Percentiles rank a stretch among this genome's conserved stretches.
These are phyloP conservation scores for Aspergillus pseudoviridinutans DNA, from an alignment of 2,329 filamentous ascomycete species.

Conservation along the genomic window DNA sequence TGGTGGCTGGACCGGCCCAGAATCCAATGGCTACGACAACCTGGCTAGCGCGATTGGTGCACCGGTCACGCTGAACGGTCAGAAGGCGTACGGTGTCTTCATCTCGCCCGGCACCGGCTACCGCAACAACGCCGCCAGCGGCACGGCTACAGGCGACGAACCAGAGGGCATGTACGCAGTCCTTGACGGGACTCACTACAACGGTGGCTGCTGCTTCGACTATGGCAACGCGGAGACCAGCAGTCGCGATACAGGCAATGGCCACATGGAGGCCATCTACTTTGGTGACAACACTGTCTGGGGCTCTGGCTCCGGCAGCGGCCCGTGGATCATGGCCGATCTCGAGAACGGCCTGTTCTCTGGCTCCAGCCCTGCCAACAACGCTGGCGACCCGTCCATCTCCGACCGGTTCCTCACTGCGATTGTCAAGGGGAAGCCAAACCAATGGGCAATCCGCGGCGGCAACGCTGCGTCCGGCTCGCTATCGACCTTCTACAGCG, in stretches of 20 bases:
- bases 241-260: conserved; percentile 53
- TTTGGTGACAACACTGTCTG: conserved; percentile 54
- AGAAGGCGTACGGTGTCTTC: conserved; percentile 63
- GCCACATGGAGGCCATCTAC: conserved; percentile 68
- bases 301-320: conserved; percentile 55
- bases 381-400: conserved; percentile 52
- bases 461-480: conserved; percentile 53
- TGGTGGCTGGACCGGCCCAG: conserved; percentile 55
- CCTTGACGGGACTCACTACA: conserved; percentile 32
- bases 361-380: conserved; percentile 44
- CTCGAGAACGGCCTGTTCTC: conserved; percentile 65
- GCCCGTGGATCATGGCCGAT: conserved; percentile 67
- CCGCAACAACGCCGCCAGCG: conserved; percentile 53
- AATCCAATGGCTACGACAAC: conserved; percentile 56
- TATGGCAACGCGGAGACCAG: conserved; percentile 56
- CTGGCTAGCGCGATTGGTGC: conserved; percentile 57
- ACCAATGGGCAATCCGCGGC: conserved; percentile 58
- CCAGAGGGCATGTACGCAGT: conserved; percentile 40
- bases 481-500: conserved; percentile 58
- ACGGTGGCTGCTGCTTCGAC: conserved; percentile 45
- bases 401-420: conserved; percentile 55
- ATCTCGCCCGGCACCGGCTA: conserved; percentile 60
- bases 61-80: conserved; percentile 57
- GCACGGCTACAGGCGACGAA: conserved; percentile 53
- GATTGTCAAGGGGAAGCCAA: conserved; percentile 53